These are phyloP conservation scores for Ophiosphaerella korrae DNA, from an alignment of 2,329 filamentous ascomycete genomes.

Conservation along the genomic window DNA sequence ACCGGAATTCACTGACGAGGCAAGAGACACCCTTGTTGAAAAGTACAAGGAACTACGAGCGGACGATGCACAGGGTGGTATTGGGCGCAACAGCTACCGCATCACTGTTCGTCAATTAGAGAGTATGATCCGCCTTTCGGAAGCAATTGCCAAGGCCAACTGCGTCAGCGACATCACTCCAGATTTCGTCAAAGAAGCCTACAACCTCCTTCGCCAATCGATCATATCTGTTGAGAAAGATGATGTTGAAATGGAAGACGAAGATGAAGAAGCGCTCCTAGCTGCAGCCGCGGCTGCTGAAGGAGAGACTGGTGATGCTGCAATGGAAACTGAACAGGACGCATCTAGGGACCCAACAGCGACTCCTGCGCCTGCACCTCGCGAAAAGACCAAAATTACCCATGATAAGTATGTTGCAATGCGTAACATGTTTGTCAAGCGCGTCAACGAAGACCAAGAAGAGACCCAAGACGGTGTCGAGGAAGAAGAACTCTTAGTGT, in stretches of 20 bases:
- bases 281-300: slow-evolving; percentile 58
- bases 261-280: slow-evolving; percentile 66
- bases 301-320: slow-evolving; percentile 49
- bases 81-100: slow-evolving; percentile 93
- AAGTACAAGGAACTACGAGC: slow-evolving; percentile 95
- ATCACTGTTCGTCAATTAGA: slow-evolving; percentile 97
- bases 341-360: slow-evolving; percentile 42
- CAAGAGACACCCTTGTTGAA: slow-evolving; percentile 81
- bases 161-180: slow-evolving; percentile 89
- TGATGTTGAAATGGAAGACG: slow-evolving; percentile 90
- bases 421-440: slow-evolving; percentile 81
- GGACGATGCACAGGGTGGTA: slow-evolving; percentile 91
- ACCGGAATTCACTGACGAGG: slow-evolving; percentile 87
- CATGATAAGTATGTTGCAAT: slow-evolving; percentile 95
- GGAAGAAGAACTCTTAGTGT: slow-evolving; percentile 78
- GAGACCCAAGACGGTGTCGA: slow-evolving; percentile 80
- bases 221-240: slow-evolving; percentile 99
- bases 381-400: slow-evolving; percentile 82
- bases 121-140: slow-evolving; percentile 90
- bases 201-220: slow-evolving; percentile 85
- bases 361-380: slow-evolving; percentile 45
- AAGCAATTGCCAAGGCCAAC: slow-evolving; percentile 98
- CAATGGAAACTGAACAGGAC: slow-evolving; percentile 41
- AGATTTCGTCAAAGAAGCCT: slow-evolving; percentile 88
- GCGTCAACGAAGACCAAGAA: slow-evolving; percentile 81